Evolutionary conservation across 768 basidiomycete species (phyloP).

Genomic region (Steccherinum ochraceum): DNA sequence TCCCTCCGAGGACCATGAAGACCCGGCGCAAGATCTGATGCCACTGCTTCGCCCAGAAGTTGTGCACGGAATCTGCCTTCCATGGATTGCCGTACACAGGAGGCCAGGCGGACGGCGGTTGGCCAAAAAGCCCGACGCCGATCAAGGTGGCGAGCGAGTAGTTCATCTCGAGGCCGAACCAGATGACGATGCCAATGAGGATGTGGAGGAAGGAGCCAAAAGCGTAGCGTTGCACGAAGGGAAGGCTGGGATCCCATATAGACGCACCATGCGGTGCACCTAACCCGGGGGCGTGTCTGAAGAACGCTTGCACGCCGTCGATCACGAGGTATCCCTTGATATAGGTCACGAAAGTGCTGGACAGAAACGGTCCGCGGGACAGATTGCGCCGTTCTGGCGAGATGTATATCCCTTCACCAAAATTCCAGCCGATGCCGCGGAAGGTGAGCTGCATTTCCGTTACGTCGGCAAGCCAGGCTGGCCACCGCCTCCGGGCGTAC

Average conservation of each 20-base stretch:
- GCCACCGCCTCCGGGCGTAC: neutral
- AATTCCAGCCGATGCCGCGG: conserved; percentile 59
- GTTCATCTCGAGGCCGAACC: conserved; percentile 9
- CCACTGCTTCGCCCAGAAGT: conserved; percentile 35
- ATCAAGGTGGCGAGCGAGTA: conserved; percentile 20
- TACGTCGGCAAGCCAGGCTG: conserved; percentile 24
- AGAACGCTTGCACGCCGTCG: conserved; percentile 38
- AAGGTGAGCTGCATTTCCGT: conserved; percentile 44
- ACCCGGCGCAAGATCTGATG: conserved; percentile 28
- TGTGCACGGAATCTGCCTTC: conserved; percentile 27
- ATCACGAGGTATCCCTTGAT: conserved; percentile 32
- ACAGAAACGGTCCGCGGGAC: conserved; percentile 24
- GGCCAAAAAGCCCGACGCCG: conserved; percentile 22
- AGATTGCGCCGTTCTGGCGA: conserved; percentile 35
- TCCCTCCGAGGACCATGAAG: conserved; percentile 26
- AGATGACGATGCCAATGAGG: conserved; percentile 6
- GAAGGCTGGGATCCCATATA: conserved; percentile 30
- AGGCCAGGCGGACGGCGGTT: conserved; percentile 27
- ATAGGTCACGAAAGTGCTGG: conserved; percentile 27
- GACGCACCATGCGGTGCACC: conserved; percentile 26
- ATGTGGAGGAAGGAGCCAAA: neutral
- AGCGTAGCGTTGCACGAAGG: conserved; percentile 26
- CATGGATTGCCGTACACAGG: conserved; percentile 28
- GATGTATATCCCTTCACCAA: conserved; percentile 32
- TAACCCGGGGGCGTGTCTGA: conserved; percentile 36